Evolutionary conservation across 371 early-diverging fungal species (phyloP).

Genomic region (Mortierella sp.): DNA sequence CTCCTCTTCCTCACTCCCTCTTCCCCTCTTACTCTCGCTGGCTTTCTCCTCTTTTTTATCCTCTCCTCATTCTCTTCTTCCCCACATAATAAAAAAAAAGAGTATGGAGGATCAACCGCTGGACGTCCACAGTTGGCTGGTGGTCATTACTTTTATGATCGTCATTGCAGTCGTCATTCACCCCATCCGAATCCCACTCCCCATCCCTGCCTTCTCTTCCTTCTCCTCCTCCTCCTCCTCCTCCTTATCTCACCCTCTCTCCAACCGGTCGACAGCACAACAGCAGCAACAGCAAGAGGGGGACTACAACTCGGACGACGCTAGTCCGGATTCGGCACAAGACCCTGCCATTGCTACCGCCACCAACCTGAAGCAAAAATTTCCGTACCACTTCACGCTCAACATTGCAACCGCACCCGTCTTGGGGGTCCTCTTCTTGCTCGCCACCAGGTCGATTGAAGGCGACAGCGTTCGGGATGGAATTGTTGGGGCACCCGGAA

Average conservation of each 20-base stretch:
- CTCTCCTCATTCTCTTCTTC: not conserved
- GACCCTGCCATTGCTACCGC: not conserved
- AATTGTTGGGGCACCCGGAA: slow-evolving; percentile 71
- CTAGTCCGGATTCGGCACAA: not conserved
- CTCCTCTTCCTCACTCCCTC: not conserved
- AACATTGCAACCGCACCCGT: slow-evolving; percentile 80
- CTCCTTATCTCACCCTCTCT: not conserved
- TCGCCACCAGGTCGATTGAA: slow-evolving; percentile 68
- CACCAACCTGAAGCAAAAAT: slow-evolving; percentile 4
- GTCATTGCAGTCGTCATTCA: slow-evolving; percentile 67
- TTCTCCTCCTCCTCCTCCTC: not conserved
- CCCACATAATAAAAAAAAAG: not conserved
- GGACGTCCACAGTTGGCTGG: slow-evolving; percentile 66
- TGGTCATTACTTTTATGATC: slow-evolving; percentile 65
- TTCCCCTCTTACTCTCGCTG: not conserved
- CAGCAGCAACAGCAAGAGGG: not conserved
- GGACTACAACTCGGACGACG: not conserved
- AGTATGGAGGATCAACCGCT: slow-evolving; percentile 26
- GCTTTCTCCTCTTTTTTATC: not conserved
- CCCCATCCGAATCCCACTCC: slow-evolving; percentile 63
- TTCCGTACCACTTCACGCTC: slow-evolving; percentile 58
- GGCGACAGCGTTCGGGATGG: slow-evolving; percentile 69
- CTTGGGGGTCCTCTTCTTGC: slow-evolving; percentile 72
- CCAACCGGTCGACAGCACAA: not conserved
- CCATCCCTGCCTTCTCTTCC: slow-evolving; percentile 23